A percentile compares a stretch with the other conserved stretches of the same genome.
Conservation (phyloP, 2,329 filamentous ascomycete genomes). For the Phyllosticta citriasiana region DNA sequence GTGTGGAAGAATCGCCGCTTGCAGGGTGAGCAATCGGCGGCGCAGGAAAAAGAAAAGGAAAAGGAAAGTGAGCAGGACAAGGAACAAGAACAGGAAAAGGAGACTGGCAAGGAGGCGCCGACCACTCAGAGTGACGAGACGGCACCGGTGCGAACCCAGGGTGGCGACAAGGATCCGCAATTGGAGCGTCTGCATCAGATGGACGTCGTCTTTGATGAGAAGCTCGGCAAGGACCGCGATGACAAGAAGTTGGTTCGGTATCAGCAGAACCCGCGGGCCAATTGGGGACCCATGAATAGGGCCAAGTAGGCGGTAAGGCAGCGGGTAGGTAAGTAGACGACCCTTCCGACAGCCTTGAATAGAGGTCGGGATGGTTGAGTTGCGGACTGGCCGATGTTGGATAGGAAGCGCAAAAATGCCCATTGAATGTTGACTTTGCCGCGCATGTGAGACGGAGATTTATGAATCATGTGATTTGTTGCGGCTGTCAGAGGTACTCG, state of each 20-base stretch:
- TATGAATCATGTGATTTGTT: no score
- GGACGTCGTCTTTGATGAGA: conserved; percentile 69
- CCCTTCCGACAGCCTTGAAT: no score
- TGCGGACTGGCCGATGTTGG: no score
- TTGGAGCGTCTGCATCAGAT: conserved; percentile 27
- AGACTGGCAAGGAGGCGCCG: conserved; percentile 11
- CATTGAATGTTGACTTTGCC: no score
- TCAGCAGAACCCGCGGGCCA: conserved; percentile 78
- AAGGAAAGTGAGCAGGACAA: conserved; percentile 22
- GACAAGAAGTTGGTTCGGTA: conserved; percentile 68
- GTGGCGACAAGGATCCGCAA: neutral
- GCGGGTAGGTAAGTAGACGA: no score
- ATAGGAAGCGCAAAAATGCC: no score
- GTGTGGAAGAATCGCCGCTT: conserved; percentile 45
- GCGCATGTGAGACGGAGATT: no score
- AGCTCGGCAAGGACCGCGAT: conserved; percentile 59
- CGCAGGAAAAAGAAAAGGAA: conserved; percentile 22
- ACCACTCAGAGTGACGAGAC: neutral
- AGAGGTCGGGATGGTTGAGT: no score
- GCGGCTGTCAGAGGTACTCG: no score
- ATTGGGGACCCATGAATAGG: conserved; percentile 77
- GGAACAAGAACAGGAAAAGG: conserved; percentile 27
- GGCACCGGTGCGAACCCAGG: neutral
- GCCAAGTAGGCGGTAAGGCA: conserved; percentile 28
- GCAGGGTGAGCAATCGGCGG: conserved; percentile 15